Evolutionary conservation across 176 grass and related monocot genomes (phyloP).

Genomic region (Carex kokanica): DNA sequence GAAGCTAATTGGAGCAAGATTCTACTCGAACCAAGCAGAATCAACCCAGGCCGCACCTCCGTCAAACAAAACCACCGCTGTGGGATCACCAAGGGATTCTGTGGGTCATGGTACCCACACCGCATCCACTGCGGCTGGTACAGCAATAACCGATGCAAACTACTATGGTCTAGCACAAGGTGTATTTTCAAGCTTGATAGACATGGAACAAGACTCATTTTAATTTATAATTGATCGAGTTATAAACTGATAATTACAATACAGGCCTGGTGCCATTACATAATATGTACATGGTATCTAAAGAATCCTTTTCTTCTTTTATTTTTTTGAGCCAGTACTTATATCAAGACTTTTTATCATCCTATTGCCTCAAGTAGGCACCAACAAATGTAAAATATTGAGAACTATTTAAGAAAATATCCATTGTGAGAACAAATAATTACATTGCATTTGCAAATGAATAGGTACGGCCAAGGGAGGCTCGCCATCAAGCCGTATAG

Average conservation of each 20-base stretch:
- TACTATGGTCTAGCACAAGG: constrained; percentile 79
- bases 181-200: not conserved
- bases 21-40: constrained; percentile 50
- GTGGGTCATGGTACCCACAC: constrained; percentile 90
- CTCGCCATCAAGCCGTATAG: constrained; percentile 54
- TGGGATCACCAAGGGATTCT: constrained; percentile 58
- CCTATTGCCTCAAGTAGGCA: not conserved
- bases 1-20: constrained; percentile 91
- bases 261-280: not conserved
- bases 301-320: too few species aligned
- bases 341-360: not conserved
- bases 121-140: constrained; percentile 69
- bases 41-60: constrained; percentile 15
- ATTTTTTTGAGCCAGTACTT: too few species aligned
- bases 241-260: not conserved
- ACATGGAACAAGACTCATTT: not conserved
- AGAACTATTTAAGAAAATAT: not conserved
- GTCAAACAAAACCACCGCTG: constrained; percentile 22
- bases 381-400: not conserved
- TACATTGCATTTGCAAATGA: constrained; percentile 10
- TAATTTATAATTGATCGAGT: not conserved
- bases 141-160: constrained; percentile 43
- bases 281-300: too few species aligned
- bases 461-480: constrained; percentile 62
- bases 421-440: not conserved